phyloP scores from a whole-genome alignment of 495 filamentous ascomycete genomes.

The Neurospora sp. region DNA sequence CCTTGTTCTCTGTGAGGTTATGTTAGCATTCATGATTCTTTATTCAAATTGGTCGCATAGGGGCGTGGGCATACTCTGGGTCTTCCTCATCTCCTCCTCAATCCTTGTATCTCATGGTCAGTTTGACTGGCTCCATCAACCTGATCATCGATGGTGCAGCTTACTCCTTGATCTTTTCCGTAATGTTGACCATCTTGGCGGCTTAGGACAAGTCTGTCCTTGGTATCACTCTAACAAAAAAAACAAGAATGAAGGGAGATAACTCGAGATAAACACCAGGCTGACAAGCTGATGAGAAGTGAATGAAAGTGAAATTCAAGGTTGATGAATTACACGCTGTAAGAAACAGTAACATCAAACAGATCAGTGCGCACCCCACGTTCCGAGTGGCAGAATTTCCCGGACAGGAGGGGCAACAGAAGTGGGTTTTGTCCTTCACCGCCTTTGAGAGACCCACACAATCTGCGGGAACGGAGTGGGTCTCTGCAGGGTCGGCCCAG shows the following conservation, averaged over 20 bases:
- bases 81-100: conserved; percentile 98
- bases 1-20: conserved; percentile 77
- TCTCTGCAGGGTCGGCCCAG: neutral
- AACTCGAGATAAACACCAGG: neutral
- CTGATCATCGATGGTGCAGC: conserved; percentile 15
- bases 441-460: conserved; percentile 2
- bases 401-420: conserved; percentile 13
- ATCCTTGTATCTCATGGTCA: conserved; percentile 52
- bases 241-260: conserved; percentile 4
- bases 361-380: conserved; percentile 18
- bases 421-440: conserved; percentile 5
- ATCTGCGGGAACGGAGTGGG: neutral
- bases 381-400: conserved; percentile 23
- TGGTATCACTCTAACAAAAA: conserved; percentile 2
- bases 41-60: neutral
- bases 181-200: conserved; percentile 95
- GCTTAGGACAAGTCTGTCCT: conserved; percentile 14
- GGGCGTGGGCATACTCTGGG: conserved; percentile 63
- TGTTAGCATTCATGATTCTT: conserved; percentile 25
- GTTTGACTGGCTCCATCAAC: conserved; percentile 2
- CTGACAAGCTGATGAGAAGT: neutral
- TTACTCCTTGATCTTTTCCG: conserved; percentile 98
- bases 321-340: conserved; percentile 3
- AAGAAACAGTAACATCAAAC: neutral
- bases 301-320: neutral